Base-by-base conservation (phyloP, 768 basidiomycete genomes). In the Russula sp. region DNA sequence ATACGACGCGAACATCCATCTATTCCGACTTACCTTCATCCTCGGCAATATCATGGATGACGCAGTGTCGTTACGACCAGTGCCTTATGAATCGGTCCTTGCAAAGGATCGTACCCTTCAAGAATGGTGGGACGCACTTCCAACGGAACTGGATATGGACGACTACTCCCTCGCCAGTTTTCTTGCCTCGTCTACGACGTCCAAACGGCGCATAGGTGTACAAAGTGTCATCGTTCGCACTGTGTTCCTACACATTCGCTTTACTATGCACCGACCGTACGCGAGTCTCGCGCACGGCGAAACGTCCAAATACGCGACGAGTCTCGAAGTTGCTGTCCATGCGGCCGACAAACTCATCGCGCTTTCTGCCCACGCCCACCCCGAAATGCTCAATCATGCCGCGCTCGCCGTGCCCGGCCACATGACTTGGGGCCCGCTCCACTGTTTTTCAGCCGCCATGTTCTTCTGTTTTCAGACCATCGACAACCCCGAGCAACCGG, bases 401-500 rank as follows among this genome's bases (percentile, higher is more conserved):
- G 79, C 84, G 9, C 74, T 86, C 63, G 81, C 85, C 11, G 86
- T 88, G 11, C 86, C 86, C 42, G 87, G 85, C 1, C 88, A 90
- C 72, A 83, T 89, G 82, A 83, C 81, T 66, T 88, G 87, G 87
- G 84, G 83, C 4, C 85, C 86, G 0, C 83, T 85, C 71, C 87
- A 90, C 69, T 81, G 83, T 64, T 90, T 90, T 75, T 84, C 84
- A 45, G 86, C 88, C 25, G 86, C 86, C 47, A 88, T 90, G 85
- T 90, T 89, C 73, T 89, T 88, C 77, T 86, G 86, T 16, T 89
- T 89, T 74, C 88, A 89, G 68, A 78, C 89, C 46, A 86, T 90
- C 67, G 79, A 83, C 41, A 84, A 87, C 68, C 84, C 88, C 52
- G 86, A 86, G 58, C 87, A 88, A 63, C 84, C 86, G 43, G 85